These are phyloP conservation scores for Aspergillus diversus DNA, from an alignment of 495 filamentous ascomycete genomes.

Conservation along the genomic window DNA sequence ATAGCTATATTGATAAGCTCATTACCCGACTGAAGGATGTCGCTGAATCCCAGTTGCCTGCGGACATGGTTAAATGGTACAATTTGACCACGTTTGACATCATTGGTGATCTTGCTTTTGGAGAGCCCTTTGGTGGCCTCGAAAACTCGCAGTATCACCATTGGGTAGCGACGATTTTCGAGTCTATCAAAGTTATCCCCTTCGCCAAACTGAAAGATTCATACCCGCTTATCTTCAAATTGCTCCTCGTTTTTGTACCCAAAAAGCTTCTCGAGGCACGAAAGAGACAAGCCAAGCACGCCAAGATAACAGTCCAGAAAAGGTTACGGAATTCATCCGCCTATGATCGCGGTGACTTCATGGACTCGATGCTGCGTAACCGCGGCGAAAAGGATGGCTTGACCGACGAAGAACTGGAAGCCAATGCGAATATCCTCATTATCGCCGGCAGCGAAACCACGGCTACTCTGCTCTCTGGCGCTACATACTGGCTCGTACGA, in stretches of 20 bases:
- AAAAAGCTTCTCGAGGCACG: conserved; percentile 9
- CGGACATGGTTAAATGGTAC: conserved; percentile 46
- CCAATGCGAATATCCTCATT: conserved; percentile 44
- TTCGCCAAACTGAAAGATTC: neutral
- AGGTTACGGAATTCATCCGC: conserved; percentile 36
- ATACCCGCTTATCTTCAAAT: conserved; percentile 12
- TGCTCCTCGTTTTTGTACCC: neutral
- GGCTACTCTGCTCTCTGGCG: conserved; percentile 50
- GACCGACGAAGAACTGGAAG: conserved; percentile 42
- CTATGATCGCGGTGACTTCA: conserved; percentile 17
- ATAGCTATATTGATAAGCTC: conserved; percentile 44
- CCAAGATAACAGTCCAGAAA: conserved; percentile 38
- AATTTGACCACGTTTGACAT: conserved; percentile 50
- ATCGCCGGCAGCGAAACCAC: conserved; percentile 63
- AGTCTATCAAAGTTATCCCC: conserved; percentile 34
- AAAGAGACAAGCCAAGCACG: conserved; percentile 32
- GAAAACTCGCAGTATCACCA: conserved; percentile 46
- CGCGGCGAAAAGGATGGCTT: conserved; percentile 17
- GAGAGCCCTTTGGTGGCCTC: conserved; percentile 52
- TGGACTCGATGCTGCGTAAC: conserved; percentile 24
- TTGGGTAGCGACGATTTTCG: conserved; percentile 46
- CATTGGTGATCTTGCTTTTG: conserved; percentile 53
- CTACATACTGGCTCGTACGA: conserved; percentile 55
- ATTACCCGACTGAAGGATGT: conserved; percentile 30
- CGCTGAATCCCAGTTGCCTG: conserved; percentile 17